These are phyloP conservation scores for Scenedesmus sp. DNA, from an alignment of 163 green algal species.

Conservation along the genomic window DNA sequence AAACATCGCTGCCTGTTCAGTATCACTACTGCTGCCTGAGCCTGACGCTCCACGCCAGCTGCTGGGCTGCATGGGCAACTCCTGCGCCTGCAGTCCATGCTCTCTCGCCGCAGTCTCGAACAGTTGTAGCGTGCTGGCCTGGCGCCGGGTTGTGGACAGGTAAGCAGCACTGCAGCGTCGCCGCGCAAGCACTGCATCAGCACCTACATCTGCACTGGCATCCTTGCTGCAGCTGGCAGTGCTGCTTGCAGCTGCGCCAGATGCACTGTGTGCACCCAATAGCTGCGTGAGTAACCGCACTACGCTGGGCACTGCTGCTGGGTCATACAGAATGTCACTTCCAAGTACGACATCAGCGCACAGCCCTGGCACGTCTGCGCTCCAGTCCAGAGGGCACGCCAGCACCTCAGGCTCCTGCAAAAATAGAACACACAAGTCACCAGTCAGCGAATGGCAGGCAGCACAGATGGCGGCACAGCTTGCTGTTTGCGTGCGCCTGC, in stretches of 20 bases:
- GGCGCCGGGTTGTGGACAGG: slow-evolving; percentile 34
- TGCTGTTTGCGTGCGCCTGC: no score
- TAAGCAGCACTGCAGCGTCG: neutral
- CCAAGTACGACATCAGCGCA: slow-evolving; percentile 32
- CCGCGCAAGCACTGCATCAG: neutral
- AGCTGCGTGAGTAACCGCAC: slow-evolving; percentile 39
- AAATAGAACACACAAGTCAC: neutral
- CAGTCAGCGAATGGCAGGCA: neutral
- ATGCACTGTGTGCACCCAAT: neutral
- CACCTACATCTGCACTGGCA: neutral
- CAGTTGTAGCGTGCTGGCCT: slow-evolving; percentile 38
- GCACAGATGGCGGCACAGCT: neutral
- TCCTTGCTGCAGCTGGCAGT: slow-evolving; percentile 1
- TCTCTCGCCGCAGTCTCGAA: neutral
- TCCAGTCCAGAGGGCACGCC: slow-evolving; percentile 36
- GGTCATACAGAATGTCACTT: slow-evolving; percentile 49
- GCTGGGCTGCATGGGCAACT: neutral
- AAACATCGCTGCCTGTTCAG: neutral
- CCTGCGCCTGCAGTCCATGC: neutral
- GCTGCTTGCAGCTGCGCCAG: slow-evolving; percentile 4
- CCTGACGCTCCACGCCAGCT: neutral
- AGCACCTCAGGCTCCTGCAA: slow-evolving; percentile 23
- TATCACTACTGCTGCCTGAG: neutral
- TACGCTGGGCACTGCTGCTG: slow-evolving; percentile 25
- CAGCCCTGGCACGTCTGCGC: slow-evolving; percentile 29